Base-by-base conservation (phyloP, 192 early-diverging fungal genomes). In the Podila epigama region DNA sequence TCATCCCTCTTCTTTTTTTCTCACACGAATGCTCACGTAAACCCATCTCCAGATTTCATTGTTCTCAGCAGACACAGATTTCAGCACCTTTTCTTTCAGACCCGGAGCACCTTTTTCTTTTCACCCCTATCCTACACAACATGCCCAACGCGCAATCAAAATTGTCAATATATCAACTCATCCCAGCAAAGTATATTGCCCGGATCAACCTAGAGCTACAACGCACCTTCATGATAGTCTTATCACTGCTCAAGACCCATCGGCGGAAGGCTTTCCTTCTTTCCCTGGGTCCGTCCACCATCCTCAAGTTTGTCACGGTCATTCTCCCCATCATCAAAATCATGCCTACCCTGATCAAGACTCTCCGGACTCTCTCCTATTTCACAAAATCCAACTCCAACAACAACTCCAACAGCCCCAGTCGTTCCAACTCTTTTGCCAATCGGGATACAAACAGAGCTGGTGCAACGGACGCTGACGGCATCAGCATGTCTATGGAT, bases 291-390 rank as follows among this genome's bases (percentile, higher is more conserved):
- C 73, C 73, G 7, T 67, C 73, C 6, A 77, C 73, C 2, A 77
- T 77, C 52, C 56, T 77, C 55, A 77, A 77, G 50, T 68, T 77
- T 42, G 39, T 77, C 31, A 77, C 73, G 1, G 73, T 77, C 20
- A 58, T 77, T 12, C 48, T 77, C 15, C 73, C 73, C 5, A 68
- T 77, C 40, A 68, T 77, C 40, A 77, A 68, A 31, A 33, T 77
- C 10, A 25, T 77, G n/a, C 66, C 66, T 2, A 59, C 66, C 3
- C 67, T 66, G 1, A 66, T 77, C 56, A 77, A 77, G 25, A 66
- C 73, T 0, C 58, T 77, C 25, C 57, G 57, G 36, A 63, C 73
- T 8, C 40, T 77, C 0, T 40, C 63, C 13, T 68, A 77, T 25
- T 77, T 77, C 22, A 56, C 57, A 16, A 40, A 42, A 15, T 54